Evolutionary conservation across 192 early-diverging fungal species (phyloP).

Genomic region (Jimgerdemannia lactiflua): DNA sequence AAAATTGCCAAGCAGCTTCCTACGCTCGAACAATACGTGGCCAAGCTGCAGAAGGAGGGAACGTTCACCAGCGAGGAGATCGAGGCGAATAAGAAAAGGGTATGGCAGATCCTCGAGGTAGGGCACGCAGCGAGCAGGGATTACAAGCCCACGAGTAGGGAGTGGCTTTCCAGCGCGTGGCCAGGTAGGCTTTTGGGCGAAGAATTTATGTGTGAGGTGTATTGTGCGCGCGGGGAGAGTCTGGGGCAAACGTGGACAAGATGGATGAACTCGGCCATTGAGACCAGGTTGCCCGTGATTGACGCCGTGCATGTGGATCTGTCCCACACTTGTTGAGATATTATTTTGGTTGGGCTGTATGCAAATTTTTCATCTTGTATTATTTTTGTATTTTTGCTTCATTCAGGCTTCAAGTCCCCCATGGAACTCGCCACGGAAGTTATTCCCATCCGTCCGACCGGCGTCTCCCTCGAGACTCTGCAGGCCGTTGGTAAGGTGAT

Average conservation of each 20-base stretch:
- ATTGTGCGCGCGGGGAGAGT: not conserved
- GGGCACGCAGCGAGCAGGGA: slow-evolving; percentile 85
- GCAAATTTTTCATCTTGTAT: not conserved
- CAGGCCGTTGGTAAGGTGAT: slow-evolving; percentile 81
- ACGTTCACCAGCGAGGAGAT: slow-evolving; percentile 81
- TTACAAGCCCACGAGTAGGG: slow-evolving; percentile 85
- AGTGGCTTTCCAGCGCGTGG: slow-evolving; percentile 97
- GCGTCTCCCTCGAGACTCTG: slow-evolving; percentile 74
- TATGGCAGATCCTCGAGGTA: slow-evolving; percentile 93
- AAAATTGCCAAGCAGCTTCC: slow-evolving; percentile 84
- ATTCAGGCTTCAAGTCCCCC: slow-evolving; percentile 67
- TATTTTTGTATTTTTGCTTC: not conserved
- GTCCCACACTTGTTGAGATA: too few relatives aligned
- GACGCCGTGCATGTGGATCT: too few relatives aligned
- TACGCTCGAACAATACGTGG: slow-evolving; percentile 81
- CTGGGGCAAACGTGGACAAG: not conserved
- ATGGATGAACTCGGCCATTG: too few relatives aligned
- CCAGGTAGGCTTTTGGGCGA: slow-evolving; percentile 49
- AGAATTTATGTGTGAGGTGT: too few relatives aligned
- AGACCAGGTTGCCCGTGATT: too few relatives aligned
- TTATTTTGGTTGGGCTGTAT: not conserved
- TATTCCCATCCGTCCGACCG: slow-evolving; percentile 67
- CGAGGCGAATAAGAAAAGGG: slow-evolving; percentile 83
- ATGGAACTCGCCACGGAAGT: slow-evolving; percentile 68
- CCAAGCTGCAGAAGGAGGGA: slow-evolving; percentile 81